These are phyloP conservation scores for Alternaria tenuissima DNA, from an alignment of 2,329 filamentous ascomycete genomes.

Conservation along the genomic window DNA sequence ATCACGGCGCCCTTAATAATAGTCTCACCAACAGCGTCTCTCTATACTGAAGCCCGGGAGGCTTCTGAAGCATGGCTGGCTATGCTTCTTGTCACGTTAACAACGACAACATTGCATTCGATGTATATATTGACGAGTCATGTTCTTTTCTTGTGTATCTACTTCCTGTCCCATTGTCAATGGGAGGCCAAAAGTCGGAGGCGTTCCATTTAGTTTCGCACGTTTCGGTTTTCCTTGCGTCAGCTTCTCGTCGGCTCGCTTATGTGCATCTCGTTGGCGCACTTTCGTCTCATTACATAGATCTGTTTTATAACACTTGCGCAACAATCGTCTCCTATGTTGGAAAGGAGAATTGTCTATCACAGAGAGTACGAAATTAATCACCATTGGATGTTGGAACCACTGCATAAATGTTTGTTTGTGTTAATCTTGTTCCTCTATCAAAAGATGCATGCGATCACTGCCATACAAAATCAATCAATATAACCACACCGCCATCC, in stretches of 20 bases:
- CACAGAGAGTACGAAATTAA: neutral
- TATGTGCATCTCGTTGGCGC: slow-evolving; percentile 9
- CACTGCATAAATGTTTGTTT: neutral
- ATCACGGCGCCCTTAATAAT: neutral
- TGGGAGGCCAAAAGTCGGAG: slow-evolving; percentile 13
- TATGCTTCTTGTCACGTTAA: slow-evolving; percentile 17
- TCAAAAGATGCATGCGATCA: neutral
- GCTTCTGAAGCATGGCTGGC: slow-evolving; percentile 21
- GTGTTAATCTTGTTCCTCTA: neutral
- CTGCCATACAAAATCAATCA: slow-evolving; percentile 3
- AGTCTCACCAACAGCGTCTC: neutral
- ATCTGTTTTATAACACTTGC: slow-evolving; percentile 3
- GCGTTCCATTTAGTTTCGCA: neutral
- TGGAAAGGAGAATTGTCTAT: neutral
- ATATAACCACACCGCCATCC: neutral
- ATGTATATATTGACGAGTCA: slow-evolving; percentile 31
- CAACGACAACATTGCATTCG: slow-evolving; percentile 19
- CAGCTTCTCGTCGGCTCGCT: slow-evolving; percentile 6
- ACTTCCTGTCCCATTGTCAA: neutral
- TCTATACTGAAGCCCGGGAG: slow-evolving; percentile 9
- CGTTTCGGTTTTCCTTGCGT: slow-evolving; percentile 10
- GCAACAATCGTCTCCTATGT: slow-evolving; percentile 9
- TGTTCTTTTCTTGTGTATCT: slow-evolving; percentile 13
- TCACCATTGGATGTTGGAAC: neutral
- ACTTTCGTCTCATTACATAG: slow-evolving; percentile 10